Evolutionary conservation across 139 green algal species (phyloP).

Genomic region (Eudorina sp.): DNA sequence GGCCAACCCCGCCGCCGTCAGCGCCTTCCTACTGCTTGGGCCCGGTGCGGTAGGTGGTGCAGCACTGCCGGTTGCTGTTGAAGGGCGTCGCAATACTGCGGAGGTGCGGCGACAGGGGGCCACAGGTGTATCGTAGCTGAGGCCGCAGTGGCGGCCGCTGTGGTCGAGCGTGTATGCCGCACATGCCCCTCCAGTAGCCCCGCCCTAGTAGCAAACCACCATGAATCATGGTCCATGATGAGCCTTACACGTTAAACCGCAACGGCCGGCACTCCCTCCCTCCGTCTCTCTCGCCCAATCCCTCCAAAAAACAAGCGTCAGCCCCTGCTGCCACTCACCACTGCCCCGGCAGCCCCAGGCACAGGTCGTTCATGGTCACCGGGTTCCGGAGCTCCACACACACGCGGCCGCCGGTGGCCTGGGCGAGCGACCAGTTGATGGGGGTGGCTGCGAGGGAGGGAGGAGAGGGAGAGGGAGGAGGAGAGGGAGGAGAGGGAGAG

Average conservation of each 20-base stretch:
- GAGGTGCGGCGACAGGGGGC: no score
- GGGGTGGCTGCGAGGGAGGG: background rate
- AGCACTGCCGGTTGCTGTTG: background rate
- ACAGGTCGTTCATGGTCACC: background rate
- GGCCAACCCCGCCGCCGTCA: no score
- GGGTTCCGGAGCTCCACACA: background rate
- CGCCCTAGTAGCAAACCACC: background rate
- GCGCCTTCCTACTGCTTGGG: no score
- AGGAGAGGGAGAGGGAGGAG: no score
- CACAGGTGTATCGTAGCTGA: background rate
- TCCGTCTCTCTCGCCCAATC: background rate
- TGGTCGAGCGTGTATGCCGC: background rate
- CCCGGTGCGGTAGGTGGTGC: background rate
- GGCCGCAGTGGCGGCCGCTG: no score
- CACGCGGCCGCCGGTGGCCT: background rate
- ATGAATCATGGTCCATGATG: background rate
- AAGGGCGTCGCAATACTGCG: background rate
- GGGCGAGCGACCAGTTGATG: background rate
- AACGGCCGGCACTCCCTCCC: no score
- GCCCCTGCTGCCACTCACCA: background rate
- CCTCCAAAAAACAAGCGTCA: background rate
- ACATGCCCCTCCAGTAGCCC: background rate
- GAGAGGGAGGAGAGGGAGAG: no score
- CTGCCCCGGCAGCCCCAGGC: background rate
- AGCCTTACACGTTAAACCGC: no score